Evolutionary conservation across 2,329 filamentous ascomycete species (phyloP).

Genomic region (Talaromyces sp.): DNA sequence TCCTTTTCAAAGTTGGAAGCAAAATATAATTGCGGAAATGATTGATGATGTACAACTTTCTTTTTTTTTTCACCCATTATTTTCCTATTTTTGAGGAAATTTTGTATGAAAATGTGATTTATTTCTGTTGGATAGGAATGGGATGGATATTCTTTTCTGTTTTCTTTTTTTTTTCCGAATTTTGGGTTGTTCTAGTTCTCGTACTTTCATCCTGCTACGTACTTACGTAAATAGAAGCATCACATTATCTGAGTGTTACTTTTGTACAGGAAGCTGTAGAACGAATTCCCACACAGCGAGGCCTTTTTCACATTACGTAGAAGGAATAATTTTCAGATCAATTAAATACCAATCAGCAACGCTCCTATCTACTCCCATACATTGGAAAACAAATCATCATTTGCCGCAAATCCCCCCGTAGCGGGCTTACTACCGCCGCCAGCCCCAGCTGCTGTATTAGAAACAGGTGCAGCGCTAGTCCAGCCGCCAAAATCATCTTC

Average conservation of each 20-base stretch:
- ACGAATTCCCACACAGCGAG: no score
- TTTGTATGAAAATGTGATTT: neutral
- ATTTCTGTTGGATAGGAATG: neutral
- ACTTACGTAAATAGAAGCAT: no score
- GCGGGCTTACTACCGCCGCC: constrained; percentile 46
- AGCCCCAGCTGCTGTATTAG: constrained; percentile 33
- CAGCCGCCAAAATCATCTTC: constrained; percentile 97
- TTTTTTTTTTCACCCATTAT: neutral
- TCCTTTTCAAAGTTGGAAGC: neutral
- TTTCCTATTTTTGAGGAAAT: neutral
- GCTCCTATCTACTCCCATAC: constrained; percentile 68
- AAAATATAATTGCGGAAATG: neutral
- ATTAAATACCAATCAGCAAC: neutral
- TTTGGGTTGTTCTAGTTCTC: neutral
- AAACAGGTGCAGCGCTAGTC: constrained; percentile 66
- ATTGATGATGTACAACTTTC: neutral
- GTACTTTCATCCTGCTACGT: no score
- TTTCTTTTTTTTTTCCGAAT: neutral
- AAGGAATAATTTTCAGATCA: neutral
- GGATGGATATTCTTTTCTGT: neutral
- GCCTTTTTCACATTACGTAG: no score
- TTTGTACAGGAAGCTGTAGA: no score
- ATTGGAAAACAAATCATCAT: constrained; percentile 88
- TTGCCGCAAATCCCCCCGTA: constrained; percentile 52
- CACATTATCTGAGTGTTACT: no score